Evolutionary conservation across 345 rosid genomes (phyloP).

Genomic region (Nephelium lappaceum): DNA sequence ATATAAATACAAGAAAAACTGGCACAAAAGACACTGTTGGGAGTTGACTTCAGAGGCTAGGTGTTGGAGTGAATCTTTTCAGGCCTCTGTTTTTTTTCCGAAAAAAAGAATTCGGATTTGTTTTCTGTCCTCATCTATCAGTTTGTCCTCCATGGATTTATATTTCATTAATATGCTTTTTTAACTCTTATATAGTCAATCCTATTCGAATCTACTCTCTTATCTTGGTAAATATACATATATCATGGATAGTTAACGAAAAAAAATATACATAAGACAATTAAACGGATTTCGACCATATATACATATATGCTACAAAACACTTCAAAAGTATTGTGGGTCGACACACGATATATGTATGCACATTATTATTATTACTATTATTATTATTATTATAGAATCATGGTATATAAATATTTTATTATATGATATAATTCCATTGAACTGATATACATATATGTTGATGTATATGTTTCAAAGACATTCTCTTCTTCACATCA

Average conservation of each 20-base stretch:
- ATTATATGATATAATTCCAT: too few relatives aligned
- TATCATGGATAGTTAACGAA: too few relatives aligned
- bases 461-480: neutral
- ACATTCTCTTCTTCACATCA: neutral
- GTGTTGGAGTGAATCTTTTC: slow-evolving; percentile 36
- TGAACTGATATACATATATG: too few relatives aligned
- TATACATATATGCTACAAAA: too few relatives aligned
- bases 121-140: neutral
- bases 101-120: neutral
- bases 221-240: neutral
- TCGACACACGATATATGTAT: too few relatives aligned
- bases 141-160: neutral
- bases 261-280: too few relatives aligned
- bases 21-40: slow-evolving; percentile 24
- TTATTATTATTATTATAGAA: too few relatives aligned
- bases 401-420: too few relatives aligned
- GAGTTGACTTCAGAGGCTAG: slow-evolving; percentile 41
- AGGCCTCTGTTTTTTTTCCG: neutral
- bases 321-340: too few relatives aligned
- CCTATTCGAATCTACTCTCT: neutral
- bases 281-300: too few relatives aligned
- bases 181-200: neutral
- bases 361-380: too few relatives aligned
- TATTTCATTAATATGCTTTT: neutral
- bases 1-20: slow-evolving; percentile 18